Evolutionary conservation across 1,284 basidiomycete species (phyloP).

Genomic region (Rhizopogon parksii): DNA sequence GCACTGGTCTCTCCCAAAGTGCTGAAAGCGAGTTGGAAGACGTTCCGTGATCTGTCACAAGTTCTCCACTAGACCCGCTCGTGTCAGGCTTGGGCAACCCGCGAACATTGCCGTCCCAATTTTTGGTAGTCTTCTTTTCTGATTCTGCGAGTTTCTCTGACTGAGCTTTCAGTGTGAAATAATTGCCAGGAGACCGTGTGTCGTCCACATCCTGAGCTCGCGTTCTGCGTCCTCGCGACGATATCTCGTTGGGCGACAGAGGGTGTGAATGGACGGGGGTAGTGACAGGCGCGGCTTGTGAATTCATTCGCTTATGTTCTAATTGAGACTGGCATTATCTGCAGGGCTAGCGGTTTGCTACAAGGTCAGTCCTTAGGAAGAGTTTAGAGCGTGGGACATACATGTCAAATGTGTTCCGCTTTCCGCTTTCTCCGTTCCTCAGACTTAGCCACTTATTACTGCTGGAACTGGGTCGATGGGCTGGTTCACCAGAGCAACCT

Average conservation of each 20-base stretch:
- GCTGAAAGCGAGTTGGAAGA: slow-evolving; percentile 31
- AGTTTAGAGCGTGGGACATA: neutral
- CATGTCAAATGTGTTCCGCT: neutral
- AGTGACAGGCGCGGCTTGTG: slow-evolving; percentile 23
- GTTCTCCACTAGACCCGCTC: slow-evolving; percentile 22
- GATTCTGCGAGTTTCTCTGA: slow-evolving; percentile 38
- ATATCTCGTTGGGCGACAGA: slow-evolving; percentile 46
- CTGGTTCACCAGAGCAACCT: slow-evolving; percentile 25
- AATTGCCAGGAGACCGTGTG: slow-evolving; percentile 35
- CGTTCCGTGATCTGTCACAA: slow-evolving; percentile 13
- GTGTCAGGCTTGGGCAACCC: slow-evolving; percentile 41
- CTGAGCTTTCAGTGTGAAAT: slow-evolving; percentile 56
- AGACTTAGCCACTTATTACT: too few species aligned
- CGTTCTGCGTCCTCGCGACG: slow-evolving; percentile 37
- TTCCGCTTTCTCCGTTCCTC: too few species aligned
- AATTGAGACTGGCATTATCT: slow-evolving; percentile 2
- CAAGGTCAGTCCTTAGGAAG: neutral
- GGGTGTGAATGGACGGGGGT: slow-evolving; percentile 64
- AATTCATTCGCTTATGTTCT: slow-evolving; percentile 24
- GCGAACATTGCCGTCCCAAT: slow-evolving; percentile 60
- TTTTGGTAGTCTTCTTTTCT: slow-evolving; percentile 23
- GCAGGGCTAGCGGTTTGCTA: neutral
- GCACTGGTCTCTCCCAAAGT: slow-evolving; percentile 30
- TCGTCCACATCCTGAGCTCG: slow-evolving; percentile 25
- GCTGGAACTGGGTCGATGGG: slow-evolving; percentile 13